Evolutionary conservation across 371 early-diverging fungal genomes (phyloP).

Genomic region (Ordospora colligata): DNA sequence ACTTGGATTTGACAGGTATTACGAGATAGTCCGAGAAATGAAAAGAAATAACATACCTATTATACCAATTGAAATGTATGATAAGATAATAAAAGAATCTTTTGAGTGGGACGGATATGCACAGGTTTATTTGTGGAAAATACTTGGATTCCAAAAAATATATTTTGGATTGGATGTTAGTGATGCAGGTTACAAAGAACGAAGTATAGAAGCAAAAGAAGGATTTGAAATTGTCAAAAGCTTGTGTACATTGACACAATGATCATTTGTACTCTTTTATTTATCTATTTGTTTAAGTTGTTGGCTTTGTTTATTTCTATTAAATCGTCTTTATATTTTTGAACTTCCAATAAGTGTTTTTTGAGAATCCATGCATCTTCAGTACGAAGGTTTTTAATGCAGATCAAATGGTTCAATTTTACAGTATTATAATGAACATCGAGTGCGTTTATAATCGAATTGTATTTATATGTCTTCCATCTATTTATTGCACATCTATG

Average conservation of each 20-base stretch:
- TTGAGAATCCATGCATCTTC: background rate
- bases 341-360: background rate
- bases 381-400: background rate
- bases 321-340: background rate
- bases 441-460: background rate
- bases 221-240: conserved; percentile 27
- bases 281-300: background rate
- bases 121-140: conserved; percentile 43
- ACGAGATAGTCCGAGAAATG: conserved; percentile 10
- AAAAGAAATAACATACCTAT: background rate
- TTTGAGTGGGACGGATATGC: conserved; percentile 29
- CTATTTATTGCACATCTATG: background rate
- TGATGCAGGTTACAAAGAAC: background rate
- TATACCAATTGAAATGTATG: conserved; percentile 9
- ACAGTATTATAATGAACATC: background rate
- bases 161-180: conserved; percentile 18
- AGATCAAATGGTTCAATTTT: background rate
- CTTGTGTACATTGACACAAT: background rate
- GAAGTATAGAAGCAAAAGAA: conserved; percentile 14
- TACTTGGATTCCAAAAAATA: conserved; percentile 30
- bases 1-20: conserved; percentile 17
- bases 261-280: background rate
- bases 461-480: background rate
- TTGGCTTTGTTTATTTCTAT: background rate
- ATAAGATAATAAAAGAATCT: conserved; percentile 1